Evolutionary conservation across 352 stramenopile genomes (phyloP).

Genomic region (Globisporangium heterothallicum): DNA sequence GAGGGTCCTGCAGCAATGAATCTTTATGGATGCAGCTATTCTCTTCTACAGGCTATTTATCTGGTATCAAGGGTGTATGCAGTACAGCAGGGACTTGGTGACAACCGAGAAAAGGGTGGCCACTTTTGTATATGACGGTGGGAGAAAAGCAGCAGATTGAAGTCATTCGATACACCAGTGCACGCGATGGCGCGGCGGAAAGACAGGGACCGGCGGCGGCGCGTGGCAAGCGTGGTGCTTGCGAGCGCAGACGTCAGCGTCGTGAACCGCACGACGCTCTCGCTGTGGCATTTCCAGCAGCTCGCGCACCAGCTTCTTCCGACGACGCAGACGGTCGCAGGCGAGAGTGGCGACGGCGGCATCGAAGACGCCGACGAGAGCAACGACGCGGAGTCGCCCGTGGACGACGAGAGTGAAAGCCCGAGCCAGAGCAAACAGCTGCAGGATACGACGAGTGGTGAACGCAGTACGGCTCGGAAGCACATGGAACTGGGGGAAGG

Average conservation of each 20-base stretch:
- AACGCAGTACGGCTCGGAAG: constrained; percentile 4
- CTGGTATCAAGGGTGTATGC: background rate
- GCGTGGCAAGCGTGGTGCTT: constrained; percentile 53
- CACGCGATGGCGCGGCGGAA: background rate
- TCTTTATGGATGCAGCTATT: too few relatives aligned
- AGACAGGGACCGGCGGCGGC: constrained; percentile 13
- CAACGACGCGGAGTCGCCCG: constrained; percentile 15
- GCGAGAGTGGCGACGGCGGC: too few relatives aligned
- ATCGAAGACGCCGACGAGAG: background rate
- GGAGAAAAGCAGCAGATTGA: background rate
- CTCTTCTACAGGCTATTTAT: background rate
- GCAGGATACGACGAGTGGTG: background rate
- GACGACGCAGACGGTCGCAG: background rate
- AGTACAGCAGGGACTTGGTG: background rate
- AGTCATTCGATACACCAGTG: background rate
- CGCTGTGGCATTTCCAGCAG: constrained; percentile 78
- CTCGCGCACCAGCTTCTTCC: constrained; percentile 47
- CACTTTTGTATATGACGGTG: too few relatives aligned
- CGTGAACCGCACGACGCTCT: constrained; percentile 69
- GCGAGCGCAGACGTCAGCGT: constrained; percentile 53
- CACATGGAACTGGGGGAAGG: constrained; percentile 54
- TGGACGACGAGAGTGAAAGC: constrained; percentile 10
- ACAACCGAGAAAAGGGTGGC: background rate
- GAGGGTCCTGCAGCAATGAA: too few relatives aligned
- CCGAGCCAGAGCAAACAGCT: constrained; percentile 5